Evolutionary conservation across 768 basidiomycete species (phyloP), one percentile per base, ranked within the genome.

Genomic region (Boletus reticulatus): DNA sequence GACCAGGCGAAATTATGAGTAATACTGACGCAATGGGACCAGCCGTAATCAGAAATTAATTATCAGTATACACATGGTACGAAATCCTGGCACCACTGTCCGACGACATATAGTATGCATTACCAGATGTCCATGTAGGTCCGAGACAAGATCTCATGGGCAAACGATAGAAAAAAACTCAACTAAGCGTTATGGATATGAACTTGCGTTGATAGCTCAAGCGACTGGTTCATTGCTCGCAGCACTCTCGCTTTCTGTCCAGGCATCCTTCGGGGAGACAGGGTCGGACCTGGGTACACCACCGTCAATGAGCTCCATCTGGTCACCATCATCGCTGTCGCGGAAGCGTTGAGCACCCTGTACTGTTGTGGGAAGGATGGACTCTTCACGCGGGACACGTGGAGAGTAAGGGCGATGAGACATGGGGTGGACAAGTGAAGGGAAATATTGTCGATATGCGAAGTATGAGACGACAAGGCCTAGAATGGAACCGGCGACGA

Each of bases 391-490:
- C 42, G 75, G 72, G 55, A 84, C 80, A 41, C 89, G 85, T 17
- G 90, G 88, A 6, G 84, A 75, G 67, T 88, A 82, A 0, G 92
- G 89, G n/a, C 76, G 78, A 64, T 93, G 87, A 4, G 83, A 84
- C 36, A 77, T 64, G 19, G 82, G 76, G 0, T 85, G 84, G 2
- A 73, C 66, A n/a, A 92, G 79, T n/a, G 81, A 75, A 19, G 88
- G 89, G 64, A 88, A 94, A 71, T 93, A 92, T 66, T 91, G 91
- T 42, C 89, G 83, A 71, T 95, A 95, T 16, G 82, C 70, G 62
- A 93, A 88, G 73, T 82, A 88, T 17, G 92, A 77, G 53, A 90
- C 73, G 43, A 79, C 66, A 17, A 89, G 75, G 13, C 95, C 96
- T 9, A 98, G 76, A 29, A 87, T 50, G 4, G 85, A 80, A 6